phyloP scores from a whole-genome alignment of 495 filamentous ascomycete species.

The Daldinia concentrica region DNA sequence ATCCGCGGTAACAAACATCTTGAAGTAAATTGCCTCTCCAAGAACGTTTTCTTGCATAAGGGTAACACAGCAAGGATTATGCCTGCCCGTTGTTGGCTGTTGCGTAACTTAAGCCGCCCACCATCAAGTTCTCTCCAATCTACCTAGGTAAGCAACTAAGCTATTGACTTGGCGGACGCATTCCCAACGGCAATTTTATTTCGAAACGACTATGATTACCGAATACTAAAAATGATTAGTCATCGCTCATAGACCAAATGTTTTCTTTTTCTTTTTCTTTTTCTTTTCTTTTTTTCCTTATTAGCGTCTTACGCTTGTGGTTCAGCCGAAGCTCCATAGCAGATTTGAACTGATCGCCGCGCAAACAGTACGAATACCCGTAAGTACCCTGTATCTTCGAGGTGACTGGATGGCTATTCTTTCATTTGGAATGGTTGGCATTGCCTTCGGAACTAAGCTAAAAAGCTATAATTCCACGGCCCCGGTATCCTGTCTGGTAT shows the following conservation, averaged over 20 bases:
- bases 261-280: constrained; percentile 1
- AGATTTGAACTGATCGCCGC: constrained; percentile 15
- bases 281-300: background rate
- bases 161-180: background rate
- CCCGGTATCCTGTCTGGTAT: constrained; percentile 17
- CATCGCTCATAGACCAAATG: background rate
- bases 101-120: constrained; percentile 12
- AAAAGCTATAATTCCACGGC: constrained; percentile 19
- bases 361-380: constrained; percentile 14
- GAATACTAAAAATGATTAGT: background rate
- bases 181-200: constrained; percentile 3
- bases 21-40: constrained; percentile 28
- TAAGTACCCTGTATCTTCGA: constrained; percentile 6
- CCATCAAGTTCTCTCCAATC: constrained; percentile 6
- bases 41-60: constrained; percentile 26
- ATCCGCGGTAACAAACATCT: constrained; percentile 13
- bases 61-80: constrained; percentile 19
- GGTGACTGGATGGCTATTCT: constrained; percentile 17
- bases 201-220: constrained; percentile 13
- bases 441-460: constrained; percentile 25
- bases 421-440: constrained; percentile 22
- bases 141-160: background rate
- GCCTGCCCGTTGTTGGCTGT: constrained; percentile 9
- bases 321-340: background rate
- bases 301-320: background rate